A percentile compares a stretch with the other conserved stretches of the same genome.
Conservation (phyloP, 2,329 filamentous ascomycete genomes). For the Colletotrichum salicis region DNA sequence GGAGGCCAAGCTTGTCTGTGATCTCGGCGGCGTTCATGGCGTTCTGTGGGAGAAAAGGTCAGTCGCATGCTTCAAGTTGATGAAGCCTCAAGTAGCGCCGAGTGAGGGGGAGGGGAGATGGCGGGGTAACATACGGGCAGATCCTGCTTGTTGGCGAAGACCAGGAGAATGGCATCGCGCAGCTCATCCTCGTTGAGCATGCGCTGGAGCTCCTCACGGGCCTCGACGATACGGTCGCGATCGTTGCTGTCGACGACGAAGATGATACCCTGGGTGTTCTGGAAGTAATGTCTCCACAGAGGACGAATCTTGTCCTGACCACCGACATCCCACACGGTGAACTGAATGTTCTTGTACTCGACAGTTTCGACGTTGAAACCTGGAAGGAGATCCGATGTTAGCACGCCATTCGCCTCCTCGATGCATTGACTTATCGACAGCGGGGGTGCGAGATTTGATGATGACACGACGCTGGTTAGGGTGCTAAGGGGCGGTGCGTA, state of each 20-base stretch:
- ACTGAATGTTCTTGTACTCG: conserved; percentile 99
- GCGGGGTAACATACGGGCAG: conserved; percentile 77
- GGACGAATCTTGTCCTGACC: conserved; percentile 99
- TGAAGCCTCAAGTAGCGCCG: background rate
- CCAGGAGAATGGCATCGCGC: conserved; percentile 93
- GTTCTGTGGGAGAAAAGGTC: conserved; percentile 68
- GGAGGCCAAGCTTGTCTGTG: conserved; percentile 99
- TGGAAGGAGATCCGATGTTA: conserved; percentile 48
- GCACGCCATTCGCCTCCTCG: conserved; percentile 23
- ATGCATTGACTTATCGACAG: conserved; percentile 3
- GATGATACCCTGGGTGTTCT: conserved; percentile 99
- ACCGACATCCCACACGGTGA: conserved; percentile 99
- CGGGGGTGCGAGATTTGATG: conserved; percentile 4
- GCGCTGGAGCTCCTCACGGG: conserved; percentile 93
- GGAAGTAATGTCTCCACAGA: conserved; percentile 99
- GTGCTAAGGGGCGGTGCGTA: conserved; percentile 56
- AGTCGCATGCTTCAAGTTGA: conserved; percentile 12
- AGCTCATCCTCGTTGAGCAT: conserved; percentile 99
- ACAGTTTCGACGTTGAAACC: conserved; percentile 99
- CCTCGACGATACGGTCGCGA: conserved; percentile 97
- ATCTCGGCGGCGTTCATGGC: conserved; percentile 99
- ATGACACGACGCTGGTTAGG: background rate
- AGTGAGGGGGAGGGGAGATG: background rate
- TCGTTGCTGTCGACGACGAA: conserved; percentile 99
- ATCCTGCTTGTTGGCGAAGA: conserved; percentile 99